Base-by-base conservation (phyloP, 2,329 filamentous ascomycete genomes). In the Helotiales sp. region DNA sequence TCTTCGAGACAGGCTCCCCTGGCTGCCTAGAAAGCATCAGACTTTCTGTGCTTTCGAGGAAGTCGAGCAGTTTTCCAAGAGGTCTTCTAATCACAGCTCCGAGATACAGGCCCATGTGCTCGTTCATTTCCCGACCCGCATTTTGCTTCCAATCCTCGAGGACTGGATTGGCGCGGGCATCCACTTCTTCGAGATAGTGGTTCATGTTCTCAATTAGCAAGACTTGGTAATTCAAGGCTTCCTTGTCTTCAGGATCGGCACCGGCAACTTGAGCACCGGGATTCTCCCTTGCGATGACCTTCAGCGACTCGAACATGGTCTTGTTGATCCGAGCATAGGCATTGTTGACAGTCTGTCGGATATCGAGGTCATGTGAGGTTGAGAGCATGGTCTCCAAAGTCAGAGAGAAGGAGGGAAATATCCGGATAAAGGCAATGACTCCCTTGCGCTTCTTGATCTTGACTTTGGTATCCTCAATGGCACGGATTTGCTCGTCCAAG, bases 201-300 rank as follows among this genome's bases (percentile, higher is more conserved):
- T 97, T 96, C 93, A 97, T 97, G 79, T 99, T 99, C 79, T 99
- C 95, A 73, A 99, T 98, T 63, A 98, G 85, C 37, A 98, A 85
- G 75, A 99, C 97, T 79, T 98, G 94, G 81, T 97, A 97, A 81
- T 98, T 98, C 68, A 99, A 86, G 5, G 93, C 93, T 79, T 97
- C 94, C 80, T 99, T 98, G 77, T 98, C 96, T 78, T 98, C 96
- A 0, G 87, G 86, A 73, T 92, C 90, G 68, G 59, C 80, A 81
- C 72, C 82, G 78, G 52, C 81, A 78, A 71, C 83, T 78, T 69
- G 82, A 78, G 65, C 77, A 65, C 80, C 83, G 30, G 82, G 88
- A 76, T 85, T 92, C 83, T 90, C 88, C 68, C 88, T 83, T 43
- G 96, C 95, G 78, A 98, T 98, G 70, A 97, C 93, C 79, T 96